Percentiles rank a stretch among this genome's conserved stretches.
Evolutionary conservation across 2,329 filamentous ascomycete species (phyloP).

Genomic region (Scorias spongiosa): DNA sequence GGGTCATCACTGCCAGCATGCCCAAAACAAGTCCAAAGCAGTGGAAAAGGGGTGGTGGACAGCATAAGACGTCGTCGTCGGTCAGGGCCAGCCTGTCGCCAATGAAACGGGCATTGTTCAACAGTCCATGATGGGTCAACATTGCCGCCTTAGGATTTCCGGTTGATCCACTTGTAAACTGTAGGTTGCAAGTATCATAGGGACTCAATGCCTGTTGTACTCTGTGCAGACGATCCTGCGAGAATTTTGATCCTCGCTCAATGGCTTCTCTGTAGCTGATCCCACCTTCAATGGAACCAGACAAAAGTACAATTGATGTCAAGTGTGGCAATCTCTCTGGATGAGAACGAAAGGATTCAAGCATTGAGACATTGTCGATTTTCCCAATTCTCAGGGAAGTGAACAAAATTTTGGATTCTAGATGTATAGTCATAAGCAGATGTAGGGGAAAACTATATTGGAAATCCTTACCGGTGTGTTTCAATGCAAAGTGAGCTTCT

Average conservation of each 20-base stretch:
- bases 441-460: too few relatives aligned
- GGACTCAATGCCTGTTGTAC: constrained; percentile 42
- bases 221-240: constrained; percentile 32
- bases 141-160: constrained; percentile 60
- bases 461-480: constrained; percentile 28
- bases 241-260: not conserved
- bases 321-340: too few relatives aligned
- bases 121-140: constrained; percentile 37
- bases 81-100: constrained; percentile 49
- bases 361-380: too few relatives aligned
- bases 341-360: too few relatives aligned
- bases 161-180: constrained; percentile 59
- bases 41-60: constrained; percentile 72
- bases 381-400: too few relatives aligned
- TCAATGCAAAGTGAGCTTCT: constrained; percentile 56
- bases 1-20: constrained; percentile 38
- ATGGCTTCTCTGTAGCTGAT: not conserved
- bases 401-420: too few relatives aligned
- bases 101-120: constrained; percentile 12
- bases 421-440: too few relatives aligned
- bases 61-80: constrained; percentile 53
- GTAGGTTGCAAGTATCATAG: constrained; percentile 42
- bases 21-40: constrained; percentile 72
- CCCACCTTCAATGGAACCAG: constrained; percentile 35
- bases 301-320: too few relatives aligned